These are phyloP conservation scores for Candida gigantensis DNA, from an alignment of 1,139 yeast species.

Conservation along the genomic window DNA sequence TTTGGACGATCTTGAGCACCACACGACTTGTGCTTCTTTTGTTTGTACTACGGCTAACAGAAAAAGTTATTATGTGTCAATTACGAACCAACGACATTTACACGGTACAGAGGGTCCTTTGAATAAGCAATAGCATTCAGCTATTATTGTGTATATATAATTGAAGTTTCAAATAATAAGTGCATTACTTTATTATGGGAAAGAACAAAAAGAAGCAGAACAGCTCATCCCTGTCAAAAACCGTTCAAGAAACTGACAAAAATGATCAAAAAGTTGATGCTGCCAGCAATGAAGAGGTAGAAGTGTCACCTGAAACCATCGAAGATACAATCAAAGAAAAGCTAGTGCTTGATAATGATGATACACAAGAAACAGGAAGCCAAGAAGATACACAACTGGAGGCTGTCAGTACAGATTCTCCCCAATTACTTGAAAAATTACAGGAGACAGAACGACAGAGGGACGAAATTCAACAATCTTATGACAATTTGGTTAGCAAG, in stretches of 20 bases:
- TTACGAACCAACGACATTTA: no score
- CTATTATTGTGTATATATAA: not conserved
- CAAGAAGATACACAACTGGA: not conserved
- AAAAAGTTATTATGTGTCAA: no score
- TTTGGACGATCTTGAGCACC: no score
- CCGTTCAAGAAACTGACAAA: not conserved
- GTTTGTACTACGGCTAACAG: no score
- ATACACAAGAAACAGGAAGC: not conserved
- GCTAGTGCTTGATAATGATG: not conserved
- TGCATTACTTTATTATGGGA: slow-evolving; percentile 4
- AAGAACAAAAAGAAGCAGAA: slow-evolving; percentile 8
- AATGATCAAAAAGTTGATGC: not conserved
- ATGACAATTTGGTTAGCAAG: slow-evolving; percentile 72
- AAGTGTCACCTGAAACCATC: not conserved
- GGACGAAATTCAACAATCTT: slow-evolving; percentile 67
- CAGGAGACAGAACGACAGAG: slow-evolving; percentile 45
- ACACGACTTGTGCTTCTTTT: no score
- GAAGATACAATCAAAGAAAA: slow-evolving; percentile 1
- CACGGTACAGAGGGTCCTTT: no score
- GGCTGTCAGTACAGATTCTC: slow-evolving; percentile 1
- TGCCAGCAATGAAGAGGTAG: slow-evolving; percentile 1
- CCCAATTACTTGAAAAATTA: slow-evolving; percentile 10
- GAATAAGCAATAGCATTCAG: no score
- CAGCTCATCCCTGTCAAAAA: slow-evolving; percentile 1
- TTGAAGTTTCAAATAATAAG: not conserved